Base-by-base conservation (phyloP, 2,329 filamentous ascomycete species). In the Cryoendolithus antarcticus region DNA sequence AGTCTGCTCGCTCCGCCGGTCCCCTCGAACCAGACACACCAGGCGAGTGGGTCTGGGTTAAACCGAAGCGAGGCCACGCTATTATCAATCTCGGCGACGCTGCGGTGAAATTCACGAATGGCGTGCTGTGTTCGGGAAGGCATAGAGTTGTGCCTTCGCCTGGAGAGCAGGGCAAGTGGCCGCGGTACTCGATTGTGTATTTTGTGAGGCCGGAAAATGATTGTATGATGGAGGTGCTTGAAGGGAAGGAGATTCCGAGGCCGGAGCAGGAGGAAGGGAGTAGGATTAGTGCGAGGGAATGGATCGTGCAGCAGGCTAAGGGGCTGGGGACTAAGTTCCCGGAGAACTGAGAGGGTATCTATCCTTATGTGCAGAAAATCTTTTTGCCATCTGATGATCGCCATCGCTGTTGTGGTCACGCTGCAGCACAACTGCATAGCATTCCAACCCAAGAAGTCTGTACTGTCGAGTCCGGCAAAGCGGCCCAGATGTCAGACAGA, bases 171-270 rank as follows among this genome's bases (percentile, higher is more conserved):
- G 63, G 59, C 1, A 56, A 59, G 27, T 54, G 46, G 35, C 66
- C 62, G 21, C 55, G 72, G 40, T 71, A 69, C 48, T 71, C 67
- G 48, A 49, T 75, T 10, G 71, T 74, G 8, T 75, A 74, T 48
- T 75, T 75, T 51, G 60, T 65, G 13, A 55, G 72, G 43, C 71
- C 71, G 2, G 66, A 63, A 42, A 63, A 72, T 53, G 57, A 66
- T 9, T 64, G 69, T 29, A 41, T 60, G 28, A 44, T 71, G 44
- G 62, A 57, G 48, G 55, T 61, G 32, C 42, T 65, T 39, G 56
- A 60, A 30, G 57, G 56, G 1, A 35, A 42, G 6, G 49, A 52
- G 1, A 43, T 58, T 4, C 53, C 56, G 7, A 27, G 24, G 24
- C 32, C 39, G 4, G 51, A 53, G 40, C 58, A 60, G 28, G 51